Base-by-base conservation (phyloP, 106 monocot genomes). In the Allium fistulosum region DNA sequence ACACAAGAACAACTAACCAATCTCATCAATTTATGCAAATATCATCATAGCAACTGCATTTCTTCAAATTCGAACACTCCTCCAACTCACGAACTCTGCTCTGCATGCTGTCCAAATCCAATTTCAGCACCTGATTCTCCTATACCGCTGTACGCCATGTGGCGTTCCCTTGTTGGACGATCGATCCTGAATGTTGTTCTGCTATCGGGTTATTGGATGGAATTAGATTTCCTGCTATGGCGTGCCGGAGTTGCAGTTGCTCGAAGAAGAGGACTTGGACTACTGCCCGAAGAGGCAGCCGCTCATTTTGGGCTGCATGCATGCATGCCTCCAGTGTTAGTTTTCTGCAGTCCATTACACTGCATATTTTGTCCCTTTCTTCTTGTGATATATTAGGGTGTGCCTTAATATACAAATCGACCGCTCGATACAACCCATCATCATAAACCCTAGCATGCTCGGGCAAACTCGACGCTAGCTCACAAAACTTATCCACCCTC, bases 191-290 rank as follows among this genome's bases (percentile, higher is more conserved):
- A 1, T 58, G 71, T 48, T 51, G 70, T 7, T 72, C 72, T 48
- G 26, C 26, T 15, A 16, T 4, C 45, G 9, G 48, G 37, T 47
- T 61, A n/a, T 49, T 15, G 10, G 73, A 80, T 10, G 79, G 71
- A 16, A 74, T 26, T 17, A 96, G 73, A 1, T 86, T 71, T 11
- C 93, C 87, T 0, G 99, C 85, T 47, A 99, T 85, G 14, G 90
- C 93, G 45, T 75, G 87, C 10, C 99, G 87, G 48, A 99, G 83
- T 74, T 99, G 99, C 4, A 93, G 90, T 77, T 99, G 99, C 85
- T 99, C 99, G 77, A 99, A 93, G 83, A 99, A 99, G 55, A 99
- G 87, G 37, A 93, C 99, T 74, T 99, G 99, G 55, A 99, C 92
- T 11, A 93, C 78, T 4, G 85, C 75, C 10, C 93, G 61, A 17